Evolutionary conservation across 257 asterid genomes (phyloP).

Genomic region (Eucommia ulmoides): DNA sequence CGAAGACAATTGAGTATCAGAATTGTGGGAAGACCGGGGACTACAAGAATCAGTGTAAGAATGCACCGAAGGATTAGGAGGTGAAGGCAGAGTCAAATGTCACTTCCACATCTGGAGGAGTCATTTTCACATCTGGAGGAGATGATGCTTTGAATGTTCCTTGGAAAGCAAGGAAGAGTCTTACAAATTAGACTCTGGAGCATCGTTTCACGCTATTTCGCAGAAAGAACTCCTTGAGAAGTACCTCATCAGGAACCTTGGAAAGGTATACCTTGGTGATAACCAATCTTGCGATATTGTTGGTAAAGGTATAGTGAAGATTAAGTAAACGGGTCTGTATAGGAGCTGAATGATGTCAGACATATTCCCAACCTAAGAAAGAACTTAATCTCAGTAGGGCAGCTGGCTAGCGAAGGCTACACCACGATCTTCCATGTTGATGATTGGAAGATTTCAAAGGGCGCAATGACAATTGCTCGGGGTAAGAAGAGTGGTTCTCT

Average conservation of each 20-base stretch:
- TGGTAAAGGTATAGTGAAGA: slow-evolving; percentile 2
- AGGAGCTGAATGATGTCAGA: background rate
- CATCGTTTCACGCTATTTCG: background rate
- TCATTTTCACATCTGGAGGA: too few relatives aligned
- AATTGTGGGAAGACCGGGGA: too few relatives aligned
- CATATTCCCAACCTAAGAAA: background rate
- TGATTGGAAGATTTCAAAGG: slow-evolving; percentile 2
- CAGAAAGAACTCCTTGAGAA: background rate
- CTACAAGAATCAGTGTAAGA: too few relatives aligned
- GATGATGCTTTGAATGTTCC: too few relatives aligned
- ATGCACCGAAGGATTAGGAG: too few relatives aligned
- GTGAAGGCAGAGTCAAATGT: too few relatives aligned
- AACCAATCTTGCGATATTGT: background rate
- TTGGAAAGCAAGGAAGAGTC: too few relatives aligned
- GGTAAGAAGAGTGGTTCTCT: slow-evolving; percentile 1
- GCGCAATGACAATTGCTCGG: background rate
- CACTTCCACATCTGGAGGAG: too few relatives aligned
- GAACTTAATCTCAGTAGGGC: background rate
- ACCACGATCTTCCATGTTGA: background rate
- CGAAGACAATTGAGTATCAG: too few relatives aligned
- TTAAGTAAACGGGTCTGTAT: background rate
- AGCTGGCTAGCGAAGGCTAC: slow-evolving; percentile 1
- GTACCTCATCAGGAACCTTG: background rate
- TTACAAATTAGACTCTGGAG: background rate
- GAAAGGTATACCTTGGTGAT: background rate